Base-by-base conservation (phyloP, 2,329 filamentous ascomycete genomes). In the Torrubiella hemipterigena region DNA sequence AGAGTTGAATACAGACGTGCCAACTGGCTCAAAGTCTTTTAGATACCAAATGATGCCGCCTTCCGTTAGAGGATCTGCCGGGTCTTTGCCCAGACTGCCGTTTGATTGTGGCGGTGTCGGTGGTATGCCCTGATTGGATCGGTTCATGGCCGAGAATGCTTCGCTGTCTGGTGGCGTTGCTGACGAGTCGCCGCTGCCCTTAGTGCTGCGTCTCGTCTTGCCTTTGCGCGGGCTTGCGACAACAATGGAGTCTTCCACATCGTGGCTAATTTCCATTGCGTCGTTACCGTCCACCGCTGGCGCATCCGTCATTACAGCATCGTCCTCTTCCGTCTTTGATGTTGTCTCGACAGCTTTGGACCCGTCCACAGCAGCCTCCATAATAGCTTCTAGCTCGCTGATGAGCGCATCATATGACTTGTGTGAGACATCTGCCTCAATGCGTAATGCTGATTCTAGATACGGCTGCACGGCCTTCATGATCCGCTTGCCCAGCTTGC, bases 31-130 rank as follows among this genome's bases (percentile, higher is more conserved):
- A 49, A 93, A 93, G 7, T 73, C 69, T 47, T 82, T 73, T 36
- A 94, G 70, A 53, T 93, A 94, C 85, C 86, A 95, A 7, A 84
- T 75, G 10, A 93, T 65, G 20, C 89, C 89, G 35, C 89, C 89
- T 29, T 79, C 67, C 3, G 69, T 69, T 27, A 85, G 61, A 10
- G 69, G 61, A 21, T 75, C 70, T 4, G 47, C 40, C 3, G 64
- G 52, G 27, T 69, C 66, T 33, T 58, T 55, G 24, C 58, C 58
- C 11, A 71, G 55, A 39, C 69, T 73, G 27, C 69, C 69, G 39
- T 73, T 76, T 1, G 73, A 81, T 31, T 75, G 68, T 2, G 78
- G 77, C 17, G 78, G 77, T 3, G 78, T 82, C 9, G 77, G 71
- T 4, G 77, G 77, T 0, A 56, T 61, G 7, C 57, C 43, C 22